Evolutionary conservation across 257 asterid genomes (phyloP), one percentile per base, ranked within the genome.

Genomic region (Ilex asprella): DNA sequence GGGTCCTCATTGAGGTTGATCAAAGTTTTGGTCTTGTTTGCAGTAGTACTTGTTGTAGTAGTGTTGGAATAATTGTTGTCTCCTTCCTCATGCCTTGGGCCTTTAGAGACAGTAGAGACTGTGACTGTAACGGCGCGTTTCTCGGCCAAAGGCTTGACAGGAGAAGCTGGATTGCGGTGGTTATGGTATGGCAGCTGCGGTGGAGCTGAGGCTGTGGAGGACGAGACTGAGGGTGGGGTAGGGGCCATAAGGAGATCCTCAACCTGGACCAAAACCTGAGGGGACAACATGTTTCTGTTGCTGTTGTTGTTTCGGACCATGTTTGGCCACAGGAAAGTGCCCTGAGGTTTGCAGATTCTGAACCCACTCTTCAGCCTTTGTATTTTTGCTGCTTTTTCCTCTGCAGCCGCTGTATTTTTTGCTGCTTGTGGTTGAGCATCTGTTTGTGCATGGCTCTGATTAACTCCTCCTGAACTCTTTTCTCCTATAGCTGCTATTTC

Each of bases 301-400:
- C 15, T 54, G 69, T 55, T 75, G 73, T 58, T 73, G 73, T 69
- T 73, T 27, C 69, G 73, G 73, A 75, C 86, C 97, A 88, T 85
- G 85, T 81, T 84, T 54, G 99, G 99, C 99, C 99, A 93, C 3
- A 82, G 91, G 72, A 93, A 93, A 47, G 94, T 86, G 60, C 97
- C 99, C 75, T 93, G 92, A 39, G 99, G 99, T 53, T 82, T 93
- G 83, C 97, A 93, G 75, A 89, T 76, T 71, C 95, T 86, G 95
- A 93, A 93, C 31, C 99, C 99, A 68, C 99, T 93, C 85, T 85
- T 93, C 58, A 87, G 85, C 87, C 96, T 89, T 72, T 84, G 75
- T 39, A 86, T 82, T 81, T 78, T 89, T 58, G 88, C 97, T 76
- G 95, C 99, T 67, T 92, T 89, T 83, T 74, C 82, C 73, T 78